Evolutionary conservation across 2,329 filamentous ascomycete species (phyloP).

Genomic region (Alternaria hordeiaustralica): DNA sequence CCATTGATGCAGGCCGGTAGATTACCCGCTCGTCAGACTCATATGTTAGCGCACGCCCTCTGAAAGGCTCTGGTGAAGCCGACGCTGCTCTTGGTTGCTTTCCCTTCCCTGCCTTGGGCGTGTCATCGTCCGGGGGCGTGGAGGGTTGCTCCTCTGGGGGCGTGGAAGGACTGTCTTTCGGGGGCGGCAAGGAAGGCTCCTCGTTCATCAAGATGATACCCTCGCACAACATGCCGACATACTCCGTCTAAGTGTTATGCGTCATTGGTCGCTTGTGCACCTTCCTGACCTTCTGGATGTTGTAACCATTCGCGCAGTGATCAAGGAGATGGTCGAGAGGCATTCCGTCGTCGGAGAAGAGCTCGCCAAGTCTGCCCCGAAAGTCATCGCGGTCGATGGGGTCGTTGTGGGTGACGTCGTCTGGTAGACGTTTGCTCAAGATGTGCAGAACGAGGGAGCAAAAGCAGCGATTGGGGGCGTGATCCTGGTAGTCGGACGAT

Average conservation of each 20-base stretch:
- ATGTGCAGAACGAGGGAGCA: constrained; percentile 3
- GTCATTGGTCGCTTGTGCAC: neutral
- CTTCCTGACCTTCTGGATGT: neutral
- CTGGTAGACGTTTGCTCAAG: neutral
- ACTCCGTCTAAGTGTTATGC: neutral
- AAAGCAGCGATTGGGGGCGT: neutral
- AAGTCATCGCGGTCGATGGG: neutral
- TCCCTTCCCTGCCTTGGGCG: neutral
- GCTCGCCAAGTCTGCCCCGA: neutral
- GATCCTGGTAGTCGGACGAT: neutral
- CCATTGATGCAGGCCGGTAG: neutral
- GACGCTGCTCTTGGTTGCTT: neutral
- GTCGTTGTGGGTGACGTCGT: neutral
- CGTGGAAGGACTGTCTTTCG: neutral
- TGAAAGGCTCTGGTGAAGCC: neutral
- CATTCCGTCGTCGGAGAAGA: neutral
- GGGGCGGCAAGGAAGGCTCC: neutral
- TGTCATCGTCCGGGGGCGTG: neutral
- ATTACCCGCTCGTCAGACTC: neutral
- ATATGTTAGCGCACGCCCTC: neutral
- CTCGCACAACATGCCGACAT: neutral
- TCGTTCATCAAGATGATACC: neutral
- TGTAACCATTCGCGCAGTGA: neutral
- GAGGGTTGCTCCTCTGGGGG: neutral
- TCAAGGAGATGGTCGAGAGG: neutral